phyloP scores from a whole-genome alignment of 2,329 filamentous ascomycete genomes.

The Thelonectria olida region DNA sequence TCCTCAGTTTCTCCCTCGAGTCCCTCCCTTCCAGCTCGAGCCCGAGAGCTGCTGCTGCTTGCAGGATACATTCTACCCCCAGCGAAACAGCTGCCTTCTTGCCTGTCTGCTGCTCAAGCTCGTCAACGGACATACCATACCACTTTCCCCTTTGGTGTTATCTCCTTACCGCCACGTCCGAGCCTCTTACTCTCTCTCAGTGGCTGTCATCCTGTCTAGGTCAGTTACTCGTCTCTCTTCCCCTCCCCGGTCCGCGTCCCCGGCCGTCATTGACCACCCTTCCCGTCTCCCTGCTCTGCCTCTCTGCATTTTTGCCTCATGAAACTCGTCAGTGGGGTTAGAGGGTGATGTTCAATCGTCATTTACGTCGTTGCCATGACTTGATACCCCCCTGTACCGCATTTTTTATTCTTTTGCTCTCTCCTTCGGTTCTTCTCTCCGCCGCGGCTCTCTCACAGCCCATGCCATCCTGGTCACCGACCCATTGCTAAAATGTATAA shows the following conservation, averaged over 20 bases:
- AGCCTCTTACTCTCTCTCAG: constrained; percentile 30
- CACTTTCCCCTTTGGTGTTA: constrained; percentile 40
- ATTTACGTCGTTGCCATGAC: constrained; percentile 37
- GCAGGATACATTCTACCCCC: constrained; percentile 45
- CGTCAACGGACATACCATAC: constrained; percentile 38
- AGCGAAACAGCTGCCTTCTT: constrained; percentile 44
- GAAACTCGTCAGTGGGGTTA: constrained; percentile 41
- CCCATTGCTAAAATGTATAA: constrained; percentile 60
- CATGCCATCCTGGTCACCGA: constrained; percentile 29
- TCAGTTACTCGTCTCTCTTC: constrained; percentile 39
- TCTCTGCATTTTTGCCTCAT: constrained; percentile 36
- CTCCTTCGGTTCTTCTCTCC: constrained; percentile 19
- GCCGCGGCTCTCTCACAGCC: constrained; percentile 20
- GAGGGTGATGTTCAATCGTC: constrained; percentile 36
- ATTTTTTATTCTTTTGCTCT: constrained; percentile 22
- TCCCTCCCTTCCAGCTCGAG: constrained; percentile 42
- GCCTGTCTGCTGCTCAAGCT: constrained; percentile 29
- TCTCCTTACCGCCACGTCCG: constrained; percentile 42
- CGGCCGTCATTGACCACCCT: constrained; percentile 28
- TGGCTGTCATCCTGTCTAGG: constrained; percentile 38
- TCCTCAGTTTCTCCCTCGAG: constrained; percentile 44
- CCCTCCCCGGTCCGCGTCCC: constrained; percentile 30
- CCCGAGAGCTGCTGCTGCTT: constrained; percentile 44
- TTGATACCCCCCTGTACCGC: constrained; percentile 38
- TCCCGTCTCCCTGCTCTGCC: constrained; percentile 29